phyloP scores from a whole-genome alignment of 345 rosid species.

The Populus tremula region DNA sequence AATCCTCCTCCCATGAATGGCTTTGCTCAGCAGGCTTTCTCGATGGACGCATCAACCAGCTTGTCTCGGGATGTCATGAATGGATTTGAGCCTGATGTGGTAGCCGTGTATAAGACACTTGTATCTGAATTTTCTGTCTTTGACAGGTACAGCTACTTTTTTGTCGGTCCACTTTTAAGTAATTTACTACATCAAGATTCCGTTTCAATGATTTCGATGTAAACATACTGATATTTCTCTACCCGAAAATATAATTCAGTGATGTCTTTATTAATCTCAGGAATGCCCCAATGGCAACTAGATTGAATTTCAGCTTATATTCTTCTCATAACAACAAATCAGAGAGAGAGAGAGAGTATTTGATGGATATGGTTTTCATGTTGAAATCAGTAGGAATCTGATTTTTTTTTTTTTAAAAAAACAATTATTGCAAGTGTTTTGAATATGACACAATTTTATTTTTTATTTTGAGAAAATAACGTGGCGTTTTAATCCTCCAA shows the following conservation, averaged over 20 bases:
- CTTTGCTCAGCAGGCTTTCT: conserved; percentile 73
- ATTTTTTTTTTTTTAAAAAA: not conserved
- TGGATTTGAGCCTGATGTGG: conserved; percentile 66
- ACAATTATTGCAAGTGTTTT: not conserved
- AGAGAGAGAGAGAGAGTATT: not conserved
- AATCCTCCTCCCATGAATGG: conserved; percentile 84
- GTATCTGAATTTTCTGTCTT: conserved; percentile 86
- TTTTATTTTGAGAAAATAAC: not conserved
- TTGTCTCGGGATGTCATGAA: conserved; percentile 76
- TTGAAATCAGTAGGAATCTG: not conserved
- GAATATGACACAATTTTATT: not conserved
- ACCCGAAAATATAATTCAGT: not conserved
- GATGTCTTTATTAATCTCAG: not conserved
- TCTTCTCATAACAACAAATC: not conserved
- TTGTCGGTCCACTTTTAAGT: not conserved
- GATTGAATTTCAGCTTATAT: not conserved
- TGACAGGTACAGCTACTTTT: conserved; percentile 46
- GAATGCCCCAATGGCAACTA: not conserved
- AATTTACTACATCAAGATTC: not conserved
- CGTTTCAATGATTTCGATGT: not conserved
- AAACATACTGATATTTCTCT: not conserved
- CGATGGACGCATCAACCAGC: conserved; percentile 51
- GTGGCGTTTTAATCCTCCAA: not conserved
- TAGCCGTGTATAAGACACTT: conserved; percentile 69
- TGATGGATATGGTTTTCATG: not conserved